A percentile compares a stretch with the other conserved stretches of the same genome.
These are phyloP conservation scores for Botrytis paeoniae DNA, from an alignment of 2,329 filamentous ascomycete genomes.

Conservation along the genomic window DNA sequence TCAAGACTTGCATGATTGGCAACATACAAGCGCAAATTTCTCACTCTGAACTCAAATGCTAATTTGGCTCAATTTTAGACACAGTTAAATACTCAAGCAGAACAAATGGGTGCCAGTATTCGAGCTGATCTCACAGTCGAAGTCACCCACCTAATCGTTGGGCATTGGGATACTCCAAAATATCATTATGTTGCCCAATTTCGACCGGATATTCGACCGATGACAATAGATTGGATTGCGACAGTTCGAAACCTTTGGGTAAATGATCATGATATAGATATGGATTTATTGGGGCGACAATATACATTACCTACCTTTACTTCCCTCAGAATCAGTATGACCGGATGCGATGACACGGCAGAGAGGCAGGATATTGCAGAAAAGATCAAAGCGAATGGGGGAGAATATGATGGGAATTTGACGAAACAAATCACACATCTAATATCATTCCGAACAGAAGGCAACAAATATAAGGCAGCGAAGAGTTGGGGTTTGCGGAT, in stretches of 20 bases:
- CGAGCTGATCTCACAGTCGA: conserved; percentile 93
- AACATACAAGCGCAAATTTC: background rate
- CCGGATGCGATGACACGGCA: conserved; percentile 65
- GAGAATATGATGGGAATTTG: conserved; percentile 81
- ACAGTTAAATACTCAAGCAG: conserved; percentile 60
- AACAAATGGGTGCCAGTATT: conserved; percentile 81
- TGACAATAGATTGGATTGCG: conserved; percentile 81
- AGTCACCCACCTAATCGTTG: conserved; percentile 91
- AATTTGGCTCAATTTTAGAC: conserved; percentile 37
- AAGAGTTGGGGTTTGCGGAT: conserved; percentile 75
- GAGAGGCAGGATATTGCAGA: conserved; percentile 70
- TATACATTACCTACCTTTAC: conserved; percentile 64
- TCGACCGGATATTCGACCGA: conserved; percentile 78
- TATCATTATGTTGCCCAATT: conserved; percentile 93
- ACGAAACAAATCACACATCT: conserved; percentile 85
- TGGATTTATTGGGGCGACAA: conserved; percentile 63
- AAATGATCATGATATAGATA: conserved; percentile 70
- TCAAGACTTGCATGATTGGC: background rate
- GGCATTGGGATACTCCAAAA: conserved; percentile 84
- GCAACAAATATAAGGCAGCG: conserved; percentile 90
- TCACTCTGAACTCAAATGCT: background rate
- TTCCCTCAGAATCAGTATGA: conserved; percentile 62
- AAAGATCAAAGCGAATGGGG: conserved; percentile 65
- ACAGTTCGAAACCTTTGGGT: conserved; percentile 79
- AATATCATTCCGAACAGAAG: conserved; percentile 73